phyloP scores from a whole-genome alignment of 305 asterid species.

The Ajuga reptans region DNA sequence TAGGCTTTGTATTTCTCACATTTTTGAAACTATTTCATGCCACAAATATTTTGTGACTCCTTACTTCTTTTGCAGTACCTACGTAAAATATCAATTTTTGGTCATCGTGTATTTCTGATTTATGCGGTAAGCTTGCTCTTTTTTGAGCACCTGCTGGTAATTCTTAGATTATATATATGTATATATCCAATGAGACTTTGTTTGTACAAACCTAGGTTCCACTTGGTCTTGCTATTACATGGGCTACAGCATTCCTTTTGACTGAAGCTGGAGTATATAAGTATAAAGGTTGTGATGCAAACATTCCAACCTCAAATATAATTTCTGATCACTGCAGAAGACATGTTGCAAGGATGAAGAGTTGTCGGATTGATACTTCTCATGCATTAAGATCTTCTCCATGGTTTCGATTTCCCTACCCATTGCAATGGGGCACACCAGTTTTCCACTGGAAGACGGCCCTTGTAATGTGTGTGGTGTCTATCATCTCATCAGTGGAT shows the following conservation, averaged over 20 bases:
- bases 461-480: constrained; percentile 86
- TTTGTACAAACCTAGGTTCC: constrained; percentile 56
- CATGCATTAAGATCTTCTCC: constrained; percentile 77
- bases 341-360: constrained; percentile 69
- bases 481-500: constrained; percentile 83
- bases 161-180: neutral
- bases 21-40: neutral
- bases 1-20: neutral
- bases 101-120: constrained; percentile 81
- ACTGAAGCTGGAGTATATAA: constrained; percentile 72
- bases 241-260: constrained; percentile 75
- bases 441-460: constrained; percentile 89
- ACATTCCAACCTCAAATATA: constrained; percentile 66
- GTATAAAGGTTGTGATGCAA: constrained; percentile 77
- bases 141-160: neutral
- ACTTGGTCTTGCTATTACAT: constrained; percentile 71
- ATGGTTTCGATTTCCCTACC: constrained; percentile 94
- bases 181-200: neutral
- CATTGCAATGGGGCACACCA: constrained; percentile 95
- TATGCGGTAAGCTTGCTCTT: constrained; percentile 55
- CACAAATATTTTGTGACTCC: neutral
- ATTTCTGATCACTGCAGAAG: constrained; percentile 81
- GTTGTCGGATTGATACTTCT: constrained; percentile 81
- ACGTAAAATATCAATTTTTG: constrained; percentile 79
- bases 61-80: constrained; percentile 65